These are phyloP conservation scores for Aspergillus glaucus DNA, from an alignment of 2,329 filamentous ascomycete species.

Conservation along the genomic window DNA sequence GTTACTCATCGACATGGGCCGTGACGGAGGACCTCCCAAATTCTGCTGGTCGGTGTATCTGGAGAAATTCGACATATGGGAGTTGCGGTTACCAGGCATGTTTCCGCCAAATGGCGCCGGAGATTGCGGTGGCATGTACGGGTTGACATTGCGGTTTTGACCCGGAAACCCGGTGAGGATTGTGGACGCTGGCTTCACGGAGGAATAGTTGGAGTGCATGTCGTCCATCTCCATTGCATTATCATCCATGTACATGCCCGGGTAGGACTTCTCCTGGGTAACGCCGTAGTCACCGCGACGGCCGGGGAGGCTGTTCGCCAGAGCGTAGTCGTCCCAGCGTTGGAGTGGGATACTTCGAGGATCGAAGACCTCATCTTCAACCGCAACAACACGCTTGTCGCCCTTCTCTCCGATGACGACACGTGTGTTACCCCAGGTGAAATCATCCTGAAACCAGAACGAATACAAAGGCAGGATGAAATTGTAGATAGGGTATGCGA, in stretches of 20 bases:
- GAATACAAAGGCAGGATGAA: conserved; percentile 90
- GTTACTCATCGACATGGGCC: conserved; percentile 57
- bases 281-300: conserved; percentile 64
- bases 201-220: conserved; percentile 93
- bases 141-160: conserved; percentile 47
- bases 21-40: conserved; percentile 34
- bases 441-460: conserved; percentile 99
- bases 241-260: conserved; percentile 63
- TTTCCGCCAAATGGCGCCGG: conserved; percentile 63
- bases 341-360: conserved; percentile 89
- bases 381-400: conserved; percentile 79
- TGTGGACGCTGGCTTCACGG: conserved; percentile 76
- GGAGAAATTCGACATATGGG: conserved; percentile 63
- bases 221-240: conserved; percentile 91
- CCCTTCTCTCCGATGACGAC: conserved; percentile 94
- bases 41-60: conserved; percentile 58
- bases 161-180: conserved; percentile 77
- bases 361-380: conserved; percentile 78
- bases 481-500: conserved; percentile 92
- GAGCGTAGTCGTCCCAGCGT: conserved; percentile 94
- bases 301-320: conserved; percentile 79
- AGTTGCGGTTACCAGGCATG: conserved; percentile 51
- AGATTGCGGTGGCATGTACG: conserved; percentile 78
- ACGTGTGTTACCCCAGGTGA: conserved; percentile 97
- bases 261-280: conserved; percentile 57